Evolutionary conservation across 2,329 filamentous ascomycete genomes (phyloP), one percentile per base, ranked within the genome.

Genomic region (Grosmannia serpens): DNA sequence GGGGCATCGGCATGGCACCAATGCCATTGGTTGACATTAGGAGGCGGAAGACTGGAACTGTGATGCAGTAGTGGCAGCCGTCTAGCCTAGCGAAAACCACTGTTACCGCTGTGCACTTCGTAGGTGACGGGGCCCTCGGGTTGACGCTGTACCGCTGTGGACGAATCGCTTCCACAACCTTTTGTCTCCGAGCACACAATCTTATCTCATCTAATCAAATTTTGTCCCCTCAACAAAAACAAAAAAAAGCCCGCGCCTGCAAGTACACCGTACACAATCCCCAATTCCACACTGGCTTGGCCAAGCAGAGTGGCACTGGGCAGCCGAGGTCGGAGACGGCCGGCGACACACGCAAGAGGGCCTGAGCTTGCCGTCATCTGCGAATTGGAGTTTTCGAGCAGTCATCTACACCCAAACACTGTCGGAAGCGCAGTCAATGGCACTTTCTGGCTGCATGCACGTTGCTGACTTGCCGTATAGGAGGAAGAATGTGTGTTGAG

Each of bases 191-290:
- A 22, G 44, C 20, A 29, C 24, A 27, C 17, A 50, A 58, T 58
- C 56, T 58, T 58, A 58, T 58, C 56, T 58, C 35, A 58, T 58
- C 56, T 58, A 58, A 58, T 58, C 51, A 29, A 29, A 51, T 6
- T 17, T 4, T 6, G 5, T 2, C 20, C 20, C 41, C 8, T 38
- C 35, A 33, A 7, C 10, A 15, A 13, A 26, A 31, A 35, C 24
- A 15, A 26, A 24, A 31, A 49, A 26, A 24, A 49, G 35, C 4
- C 24, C 46, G 33, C 22, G 13, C 11, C 11, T 9, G 24, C 46
- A 26, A 11, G 33, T 9, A 26, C 51, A 35, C 51, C 31, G 33
- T 38, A 53, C 33, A 11, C 47, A 50, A 50, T 11, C n/a, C 29
- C 17, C 7, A 20, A n/a, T 20, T 53, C 29, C 29, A 53, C 50